Evolutionary conservation across 768 basidiomycete genomes (phyloP).

Genomic region (Panus rudis): DNA sequence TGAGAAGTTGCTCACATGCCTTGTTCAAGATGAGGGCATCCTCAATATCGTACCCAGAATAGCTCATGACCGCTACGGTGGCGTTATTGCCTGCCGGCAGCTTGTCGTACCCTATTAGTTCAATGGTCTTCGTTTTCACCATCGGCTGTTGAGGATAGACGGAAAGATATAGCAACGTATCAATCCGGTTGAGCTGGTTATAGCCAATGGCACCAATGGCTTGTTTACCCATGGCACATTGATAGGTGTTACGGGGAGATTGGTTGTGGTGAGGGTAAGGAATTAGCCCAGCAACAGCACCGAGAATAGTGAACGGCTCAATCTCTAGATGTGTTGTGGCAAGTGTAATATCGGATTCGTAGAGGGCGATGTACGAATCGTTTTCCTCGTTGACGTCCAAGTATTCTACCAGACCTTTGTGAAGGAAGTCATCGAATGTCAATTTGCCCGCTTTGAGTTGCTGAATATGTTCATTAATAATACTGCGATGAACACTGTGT

Average conservation of each 20-base stretch:
- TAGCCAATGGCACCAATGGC: constrained; percentile 98
- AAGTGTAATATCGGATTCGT: constrained; percentile 78
- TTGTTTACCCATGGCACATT: constrained; percentile 99
- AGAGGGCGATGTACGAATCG: constrained; percentile 91
- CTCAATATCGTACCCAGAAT: constrained; percentile 98
- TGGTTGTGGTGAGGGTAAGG: constrained; percentile 99
- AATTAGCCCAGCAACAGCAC: constrained; percentile 96
- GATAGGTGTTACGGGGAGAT: constrained; percentile 98
- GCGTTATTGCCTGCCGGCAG: constrained; percentile 98
- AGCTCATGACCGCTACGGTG: constrained; percentile 98
- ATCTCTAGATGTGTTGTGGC: constrained; percentile 95
- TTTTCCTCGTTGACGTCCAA: constrained; percentile 99
- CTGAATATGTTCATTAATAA: constrained; percentile 30
- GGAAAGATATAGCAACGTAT: constrained; percentile 94
- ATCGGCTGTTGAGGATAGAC: constrained; percentile 99
- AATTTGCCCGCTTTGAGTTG: constrained; percentile 72
- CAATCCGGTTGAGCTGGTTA: constrained; percentile 96
- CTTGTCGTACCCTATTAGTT: constrained; percentile 92
- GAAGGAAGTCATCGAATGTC: constrained; percentile 91
- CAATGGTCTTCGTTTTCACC: constrained; percentile 99
- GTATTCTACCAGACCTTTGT: constrained; percentile 91
- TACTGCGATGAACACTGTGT: neutral
- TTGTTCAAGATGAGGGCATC: constrained; percentile 96
- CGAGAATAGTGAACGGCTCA: constrained; percentile 95
- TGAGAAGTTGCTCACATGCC: constrained; percentile 28